Evolutionary conservation across 2,329 filamentous ascomycete species (phyloP), one percentile per base, ranked within the genome.

Genomic region (Monosporascus cannonballus): DNA sequence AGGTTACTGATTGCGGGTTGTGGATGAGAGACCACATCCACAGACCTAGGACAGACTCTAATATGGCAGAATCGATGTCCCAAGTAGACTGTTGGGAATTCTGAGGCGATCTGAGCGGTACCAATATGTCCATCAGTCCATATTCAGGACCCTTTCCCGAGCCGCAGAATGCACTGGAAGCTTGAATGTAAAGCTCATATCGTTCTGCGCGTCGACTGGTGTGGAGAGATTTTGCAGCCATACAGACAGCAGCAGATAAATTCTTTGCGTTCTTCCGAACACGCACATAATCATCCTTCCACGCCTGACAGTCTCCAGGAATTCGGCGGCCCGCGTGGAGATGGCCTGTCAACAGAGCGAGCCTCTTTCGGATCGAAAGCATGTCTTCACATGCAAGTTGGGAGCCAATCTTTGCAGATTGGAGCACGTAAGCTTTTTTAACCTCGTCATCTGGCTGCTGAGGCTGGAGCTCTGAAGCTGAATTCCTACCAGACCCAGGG

Each of bases 41-140:
- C 8, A 57, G 51, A 2, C 60, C 51, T 5, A 62, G 44, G 6
- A 60, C 48, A 17, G 59, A 53, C 27, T 62, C 60, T 22, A 61
- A n/a, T n/a, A 51, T 47, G 8, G 54, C 50, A 22, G 57, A 45
- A 14, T 61, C 55, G 4, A 54, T 41, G 9, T 15, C 47, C 59
- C 58, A 59, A 24, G 18, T 36, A 3, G 47, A 15, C 22, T 50
- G 54, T 18, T 45, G 38, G 22, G 47, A 24, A 2, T 50, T 25
- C 22, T 18, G 39, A 1, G 39, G 39, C 18, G 39, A 20, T 9
- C 18, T 11, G 39, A 42, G 39, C 2, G 39, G 18, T 20, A 42
- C 7, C 4, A 14, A 42, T 15, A 20, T 14, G 8, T 42, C 39
- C 3, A 20, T 42, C 11, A 14, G 18, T 24, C 39, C 18, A 6